phyloP scores from a whole-genome alignment of 805 yeast genomes.

The Ogataea zsoltii region DNA sequence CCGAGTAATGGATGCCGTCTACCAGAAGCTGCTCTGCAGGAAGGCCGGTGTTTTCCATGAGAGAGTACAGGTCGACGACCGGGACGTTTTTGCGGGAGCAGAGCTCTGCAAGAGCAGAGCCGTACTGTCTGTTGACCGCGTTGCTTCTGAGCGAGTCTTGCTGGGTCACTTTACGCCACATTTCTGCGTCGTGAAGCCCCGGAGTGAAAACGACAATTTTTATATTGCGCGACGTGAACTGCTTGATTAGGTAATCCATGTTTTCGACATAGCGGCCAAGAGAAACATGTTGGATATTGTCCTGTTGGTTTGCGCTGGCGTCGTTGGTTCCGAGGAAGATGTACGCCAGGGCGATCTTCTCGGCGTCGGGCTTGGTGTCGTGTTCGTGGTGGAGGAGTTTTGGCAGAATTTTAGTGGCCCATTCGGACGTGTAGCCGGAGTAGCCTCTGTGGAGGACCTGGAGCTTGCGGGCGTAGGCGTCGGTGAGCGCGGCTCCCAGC shows the following conservation, averaged over 20 bases:
- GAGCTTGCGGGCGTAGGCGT: constrained; percentile 56
- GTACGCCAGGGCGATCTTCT: constrained; percentile 43
- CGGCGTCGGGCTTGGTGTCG: constrained; percentile 29
- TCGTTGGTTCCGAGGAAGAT: constrained; percentile 87
- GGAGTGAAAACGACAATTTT: constrained; percentile 65
- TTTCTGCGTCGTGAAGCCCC: constrained; percentile 49
- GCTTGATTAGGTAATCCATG: constrained; percentile 41
- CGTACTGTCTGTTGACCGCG: constrained; percentile 47
- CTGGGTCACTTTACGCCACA: constrained; percentile 38
- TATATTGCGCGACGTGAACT: constrained; percentile 43
- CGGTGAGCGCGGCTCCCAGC: constrained; percentile 32
- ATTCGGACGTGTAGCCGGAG: constrained; percentile 71
- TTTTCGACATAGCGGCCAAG: constrained; percentile 51
- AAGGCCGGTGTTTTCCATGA: constrained; percentile 33
- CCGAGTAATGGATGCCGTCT: constrained; percentile 48
- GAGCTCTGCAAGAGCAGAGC: constrained; percentile 47
- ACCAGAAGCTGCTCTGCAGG: constrained; percentile 27
- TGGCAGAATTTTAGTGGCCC: constrained; percentile 53
- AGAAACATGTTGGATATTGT: constrained; percentile 45
- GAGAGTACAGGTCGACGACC: constrained; percentile 54
- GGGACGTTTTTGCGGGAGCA: constrained; percentile 53
- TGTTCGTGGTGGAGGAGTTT: constrained; percentile 51
- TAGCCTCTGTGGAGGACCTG: constrained; percentile 77
- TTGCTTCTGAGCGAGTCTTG: constrained; percentile 46
- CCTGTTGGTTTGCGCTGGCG: constrained; percentile 37